Conservation (phyloP, 1,139 yeast genomes). For the Zygotorulaspora mrakii region DNA sequence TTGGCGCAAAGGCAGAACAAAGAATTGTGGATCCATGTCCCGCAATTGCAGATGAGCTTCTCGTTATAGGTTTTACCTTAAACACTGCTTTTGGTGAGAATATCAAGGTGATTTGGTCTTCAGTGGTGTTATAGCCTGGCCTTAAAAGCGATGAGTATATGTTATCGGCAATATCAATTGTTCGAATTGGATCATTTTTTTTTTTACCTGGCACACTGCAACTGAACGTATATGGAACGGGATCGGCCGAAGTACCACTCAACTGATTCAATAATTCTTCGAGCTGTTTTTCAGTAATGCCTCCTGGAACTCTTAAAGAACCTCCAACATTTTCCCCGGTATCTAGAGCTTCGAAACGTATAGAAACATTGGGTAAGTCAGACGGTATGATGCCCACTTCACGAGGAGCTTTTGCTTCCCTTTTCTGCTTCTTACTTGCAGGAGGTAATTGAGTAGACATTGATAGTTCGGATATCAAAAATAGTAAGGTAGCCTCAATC, state of each 20-base stretch:
- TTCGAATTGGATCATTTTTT: conserved; percentile 37
- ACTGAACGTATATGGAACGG: conserved; percentile 86
- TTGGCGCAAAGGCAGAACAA: conserved; percentile 91
- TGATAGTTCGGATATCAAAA: not conserved
- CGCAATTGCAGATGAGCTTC: conserved; percentile 87
- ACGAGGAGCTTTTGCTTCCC: conserved; percentile 76
- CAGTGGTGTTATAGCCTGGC: conserved; percentile 86
- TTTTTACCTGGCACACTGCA: conserved; percentile 47
- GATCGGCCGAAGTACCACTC: conserved; percentile 64
- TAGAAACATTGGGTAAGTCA: conserved; percentile 81
- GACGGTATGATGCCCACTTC: conserved; percentile 71
- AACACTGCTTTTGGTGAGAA: conserved; percentile 95
- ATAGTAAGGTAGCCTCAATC: too few species aligned
- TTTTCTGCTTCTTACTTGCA: conserved; percentile 83
- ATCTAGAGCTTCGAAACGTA: conserved; percentile 89
- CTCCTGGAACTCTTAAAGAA: conserved; percentile 87
- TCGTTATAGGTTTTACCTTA: conserved; percentile 84
- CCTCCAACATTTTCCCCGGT: conserved; percentile 89
- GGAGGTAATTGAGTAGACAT: conserved; percentile 97
- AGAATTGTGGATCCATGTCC: conserved; percentile 95
- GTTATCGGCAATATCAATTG: conserved; percentile 73
- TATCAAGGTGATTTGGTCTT: conserved; percentile 85
- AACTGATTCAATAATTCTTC: conserved; percentile 82
- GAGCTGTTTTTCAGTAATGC: conserved; percentile 76
- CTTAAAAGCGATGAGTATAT: conserved; percentile 74